A percentile compares a stretch with the other conserved stretches of the same genome.
These are phyloP conservation scores for Aspergillus fumigatiaffinis DNA, from an alignment of 2,329 filamentous ascomycete species.

Conservation along the genomic window DNA sequence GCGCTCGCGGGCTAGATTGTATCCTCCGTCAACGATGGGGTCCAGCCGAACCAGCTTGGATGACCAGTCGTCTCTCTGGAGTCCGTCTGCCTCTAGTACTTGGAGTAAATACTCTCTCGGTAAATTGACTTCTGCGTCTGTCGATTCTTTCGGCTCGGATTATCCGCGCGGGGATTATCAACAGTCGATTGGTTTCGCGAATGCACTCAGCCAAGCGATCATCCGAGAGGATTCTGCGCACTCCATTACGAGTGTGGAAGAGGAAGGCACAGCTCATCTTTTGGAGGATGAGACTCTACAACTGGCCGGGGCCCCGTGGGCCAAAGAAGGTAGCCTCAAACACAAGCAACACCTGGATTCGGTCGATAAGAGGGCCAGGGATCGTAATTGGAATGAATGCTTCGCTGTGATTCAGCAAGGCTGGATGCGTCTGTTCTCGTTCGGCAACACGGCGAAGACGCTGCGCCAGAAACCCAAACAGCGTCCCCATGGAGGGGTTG, in stretches of 20 bases:
- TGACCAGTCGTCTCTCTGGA: constrained; percentile 86
- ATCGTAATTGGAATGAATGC: constrained; percentile 89
- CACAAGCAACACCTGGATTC: constrained; percentile 96
- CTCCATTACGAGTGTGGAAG: constrained; percentile 52
- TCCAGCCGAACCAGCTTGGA: constrained; percentile 94
- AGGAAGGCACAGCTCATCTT: constrained; percentile 59
- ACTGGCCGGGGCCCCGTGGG: constrained; percentile 91
- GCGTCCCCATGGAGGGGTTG: constrained; percentile 55
- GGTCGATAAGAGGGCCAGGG: constrained; percentile 85
- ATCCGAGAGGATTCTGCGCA: constrained; percentile 71
- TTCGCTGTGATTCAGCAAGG: constrained; percentile 97
- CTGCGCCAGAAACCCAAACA: constrained; percentile 58
- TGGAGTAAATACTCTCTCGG: constrained; percentile 94
- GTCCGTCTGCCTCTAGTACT: constrained; percentile 82
- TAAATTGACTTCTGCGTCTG: constrained; percentile 84
- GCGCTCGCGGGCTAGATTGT: constrained; percentile 71
- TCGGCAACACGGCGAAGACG: constrained; percentile 72
- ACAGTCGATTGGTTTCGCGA: constrained; percentile 95
- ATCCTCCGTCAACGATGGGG: constrained; percentile 74
- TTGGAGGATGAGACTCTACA: constrained; percentile 92
- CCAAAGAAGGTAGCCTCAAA: constrained; percentile 92
- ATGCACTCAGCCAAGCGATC: constrained; percentile 92
- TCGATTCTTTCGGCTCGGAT: constrained; percentile 80
- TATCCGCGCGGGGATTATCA: constrained; percentile 79
- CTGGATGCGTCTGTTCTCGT: constrained; percentile 90